Evolutionary conservation across 1,284 basidiomycete genomes (phyloP).

Genomic region (Ceratobasidium sp.): DNA sequence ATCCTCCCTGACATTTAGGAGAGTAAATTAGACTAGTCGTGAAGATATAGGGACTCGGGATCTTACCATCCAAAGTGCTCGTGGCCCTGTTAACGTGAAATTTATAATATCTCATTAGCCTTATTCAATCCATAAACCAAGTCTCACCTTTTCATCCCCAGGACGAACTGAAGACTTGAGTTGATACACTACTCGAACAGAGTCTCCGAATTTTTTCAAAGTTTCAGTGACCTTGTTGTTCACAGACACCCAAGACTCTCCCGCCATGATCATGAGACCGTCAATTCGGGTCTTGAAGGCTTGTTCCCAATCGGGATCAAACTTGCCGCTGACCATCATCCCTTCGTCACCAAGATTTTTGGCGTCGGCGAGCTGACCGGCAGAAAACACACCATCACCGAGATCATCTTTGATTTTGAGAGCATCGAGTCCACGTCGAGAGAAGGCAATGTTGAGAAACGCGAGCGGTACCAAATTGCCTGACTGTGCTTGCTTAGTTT

Average conservation of each 20-base stretch:
- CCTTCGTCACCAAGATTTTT: slow-evolving; percentile 54
- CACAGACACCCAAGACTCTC: slow-evolving; percentile 32
- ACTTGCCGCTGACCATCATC: slow-evolving; percentile 51
- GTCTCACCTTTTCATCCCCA: slow-evolving; percentile 38
- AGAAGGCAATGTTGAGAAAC: slow-evolving; percentile 52
- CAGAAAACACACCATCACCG: slow-evolving; percentile 56
- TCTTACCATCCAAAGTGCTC: slow-evolving; percentile 41
- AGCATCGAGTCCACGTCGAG: slow-evolving; percentile 48
- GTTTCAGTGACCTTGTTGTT: slow-evolving; percentile 8
- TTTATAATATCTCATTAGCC: too few species aligned
- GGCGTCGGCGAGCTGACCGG: slow-evolving; percentile 58
- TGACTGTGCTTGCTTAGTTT: neutral
- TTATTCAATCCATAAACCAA: too few species aligned
- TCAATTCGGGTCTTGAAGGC: slow-evolving; percentile 58
- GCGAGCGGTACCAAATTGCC: slow-evolving; percentile 39
- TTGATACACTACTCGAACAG: slow-evolving; percentile 43
- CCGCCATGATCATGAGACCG: slow-evolving; percentile 48
- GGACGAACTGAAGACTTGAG: slow-evolving; percentile 49
- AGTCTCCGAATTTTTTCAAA: slow-evolving; percentile 2
- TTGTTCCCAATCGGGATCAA: slow-evolving; percentile 54
- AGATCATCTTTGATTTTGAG: slow-evolving; percentile 60
- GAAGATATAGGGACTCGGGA: neutral
- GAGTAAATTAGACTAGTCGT: neutral
- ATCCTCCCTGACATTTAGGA: slow-evolving; percentile 46
- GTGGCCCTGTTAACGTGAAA: slow-evolving; percentile 21